Base-by-base conservation (phyloP, 2,329 filamentous ascomycete species). In the Diaporthe caulivora region DNA sequence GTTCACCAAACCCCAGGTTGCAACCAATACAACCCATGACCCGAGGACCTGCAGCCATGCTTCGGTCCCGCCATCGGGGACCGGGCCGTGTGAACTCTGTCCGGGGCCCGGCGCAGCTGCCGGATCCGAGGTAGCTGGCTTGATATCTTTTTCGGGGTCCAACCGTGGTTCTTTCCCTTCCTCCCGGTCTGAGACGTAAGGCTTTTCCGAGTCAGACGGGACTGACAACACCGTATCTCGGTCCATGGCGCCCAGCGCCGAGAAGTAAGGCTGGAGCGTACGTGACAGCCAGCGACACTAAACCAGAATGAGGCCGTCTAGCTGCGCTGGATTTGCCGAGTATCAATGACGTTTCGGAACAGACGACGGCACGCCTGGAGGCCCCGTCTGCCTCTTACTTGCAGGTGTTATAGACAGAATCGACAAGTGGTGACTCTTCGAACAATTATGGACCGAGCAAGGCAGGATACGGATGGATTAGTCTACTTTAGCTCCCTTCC, bases 21-120 rank as follows among this genome's bases (percentile, higher is more conserved):
- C 77, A 34, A 82, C 78, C 47, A 84, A 80, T 71, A 83, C 75
- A 11, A 82, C 77, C 73, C 81, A 82, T 13, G 81, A 79, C n/a
- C 82, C 82, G 54, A 84, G 75, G 11, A 85, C 83, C 70, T 84
- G 82, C 21, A 85, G 78, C 84, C 84, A 85, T 8, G 84, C 84
- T 15, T 57, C 37, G 13, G 65, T 24, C 17, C 78, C 79, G 57
- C 79, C 79, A 26, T 80, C 74, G 8, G 79, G 78, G 15, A 75
- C 74, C 71, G 73, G 64, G 40, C 64, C 73, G 13, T n/a, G 62
- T 29, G 17, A 37, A 10, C 58, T 51, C 42, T 60, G 67, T 18
- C 47, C 67, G 44, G 67, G 34, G 24, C 47, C 54, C 55, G 62
- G 34, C n/a, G 54, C 29, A 40, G 68, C 42, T n/a, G 68, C 29